phyloP scores from a whole-genome alignment of 192 early-diverging fungal species.

The Geranomyces variabilis region DNA sequence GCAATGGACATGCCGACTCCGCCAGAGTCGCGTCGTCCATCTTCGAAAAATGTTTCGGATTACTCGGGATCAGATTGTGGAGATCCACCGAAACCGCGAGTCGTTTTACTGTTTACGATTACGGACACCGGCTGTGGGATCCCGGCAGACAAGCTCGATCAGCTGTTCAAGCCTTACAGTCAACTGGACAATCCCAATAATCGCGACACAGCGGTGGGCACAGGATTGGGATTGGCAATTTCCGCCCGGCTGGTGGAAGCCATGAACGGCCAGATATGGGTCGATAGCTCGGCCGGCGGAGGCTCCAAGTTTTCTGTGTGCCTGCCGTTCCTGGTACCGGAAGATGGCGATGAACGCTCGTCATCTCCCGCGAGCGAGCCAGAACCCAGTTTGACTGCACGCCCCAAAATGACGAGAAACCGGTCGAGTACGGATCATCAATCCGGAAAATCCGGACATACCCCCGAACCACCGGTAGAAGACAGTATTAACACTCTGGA shows the following conservation, averaged over 20 bases:
- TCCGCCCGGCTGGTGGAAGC: constrained; percentile 17
- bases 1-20: background rate
- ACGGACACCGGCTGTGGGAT: constrained; percentile 28
- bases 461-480: too few species aligned
- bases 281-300: constrained; percentile 3
- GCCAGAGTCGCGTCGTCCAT: background rate
- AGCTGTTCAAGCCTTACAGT: constrained; percentile 30
- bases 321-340: constrained; percentile 12
- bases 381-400: too few species aligned
- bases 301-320: constrained; percentile 30
- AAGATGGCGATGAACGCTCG: background rate
- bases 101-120: constrained; percentile 19
- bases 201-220: constrained; percentile 22
- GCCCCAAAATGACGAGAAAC: background rate
- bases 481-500: background rate
- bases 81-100: background rate
- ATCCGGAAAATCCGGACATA: too few species aligned
- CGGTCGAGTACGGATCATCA: background rate
- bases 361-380: background rate
- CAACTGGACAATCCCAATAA: constrained; percentile 31
- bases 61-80: background rate
- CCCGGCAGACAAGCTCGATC: constrained; percentile 17
- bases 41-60: background rate
- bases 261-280: constrained; percentile 39
- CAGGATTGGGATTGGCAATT: constrained; percentile 37